These are phyloP conservation scores for Entomophthora muscae DNA, from an alignment of 371 early-diverging fungal genomes.

Conservation along the genomic window DNA sequence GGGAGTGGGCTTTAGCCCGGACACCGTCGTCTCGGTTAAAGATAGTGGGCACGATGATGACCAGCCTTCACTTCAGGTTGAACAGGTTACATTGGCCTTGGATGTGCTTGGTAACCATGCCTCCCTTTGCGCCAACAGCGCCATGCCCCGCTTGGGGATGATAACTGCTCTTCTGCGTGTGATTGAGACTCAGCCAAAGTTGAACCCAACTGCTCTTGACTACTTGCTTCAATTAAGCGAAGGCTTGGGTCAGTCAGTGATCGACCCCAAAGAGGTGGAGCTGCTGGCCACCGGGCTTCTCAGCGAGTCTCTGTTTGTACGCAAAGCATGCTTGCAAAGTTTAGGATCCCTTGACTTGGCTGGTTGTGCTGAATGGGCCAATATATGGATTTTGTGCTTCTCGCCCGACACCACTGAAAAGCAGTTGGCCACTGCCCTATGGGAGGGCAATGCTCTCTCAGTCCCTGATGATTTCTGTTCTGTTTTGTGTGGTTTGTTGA, in stretches of 20 bases:
- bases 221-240: constrained; percentile 45
- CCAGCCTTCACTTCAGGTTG: constrained; percentile 12
- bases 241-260: constrained; percentile 38
- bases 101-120: constrained; percentile 5
- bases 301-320: constrained; percentile 52
- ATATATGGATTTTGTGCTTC: constrained; percentile 23
- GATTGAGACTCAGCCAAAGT: constrained; percentile 50
- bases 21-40: constrained; percentile 18
- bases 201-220: constrained; percentile 33
- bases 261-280: constrained; percentile 26
- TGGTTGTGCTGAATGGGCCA: constrained; percentile 33
- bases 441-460: constrained; percentile 58
- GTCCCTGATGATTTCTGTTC: constrained; percentile 24
- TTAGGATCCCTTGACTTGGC: constrained; percentile 50
- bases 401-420: constrained; percentile 37
- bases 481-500: constrained; percentile 12
- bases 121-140: background rate
- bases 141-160: constrained; percentile 56
- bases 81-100: constrained; percentile 13
- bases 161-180: constrained; percentile 38
- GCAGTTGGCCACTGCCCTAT: constrained; percentile 45
- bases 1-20: constrained; percentile 30
- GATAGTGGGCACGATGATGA: constrained; percentile 29
- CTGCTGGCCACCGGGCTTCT: constrained; percentile 52
- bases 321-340: constrained; percentile 57